Conservation (phyloP, 2,329 filamentous ascomycete species). For the Penicillium rolfsii region DNA sequence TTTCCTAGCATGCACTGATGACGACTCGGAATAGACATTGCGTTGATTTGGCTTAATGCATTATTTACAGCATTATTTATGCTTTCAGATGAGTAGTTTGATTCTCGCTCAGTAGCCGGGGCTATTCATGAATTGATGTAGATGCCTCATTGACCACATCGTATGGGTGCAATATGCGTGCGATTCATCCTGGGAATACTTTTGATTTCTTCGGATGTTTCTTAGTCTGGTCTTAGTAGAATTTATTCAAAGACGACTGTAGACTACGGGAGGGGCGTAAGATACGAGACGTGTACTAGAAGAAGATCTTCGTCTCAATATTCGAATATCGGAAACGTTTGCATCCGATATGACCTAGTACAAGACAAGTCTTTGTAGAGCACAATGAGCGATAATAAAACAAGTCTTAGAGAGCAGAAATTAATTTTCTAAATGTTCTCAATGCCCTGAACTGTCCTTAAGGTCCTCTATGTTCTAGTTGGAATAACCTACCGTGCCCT, state of each 20-base stretch:
- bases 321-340: not conserved
- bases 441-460: not conserved
- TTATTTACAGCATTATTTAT: conserved; percentile 17
- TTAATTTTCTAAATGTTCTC: not conserved
- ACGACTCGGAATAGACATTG: conserved; percentile 32
- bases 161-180: not conserved
- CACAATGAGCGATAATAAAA: not conserved
- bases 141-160: not conserved
- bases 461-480: not conserved
- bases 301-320: not conserved
- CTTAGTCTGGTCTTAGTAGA: not conserved
- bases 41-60: conserved; percentile 27
- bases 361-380: not conserved
- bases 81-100: not conserved
- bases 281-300: no score
- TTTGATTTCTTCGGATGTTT: not conserved
- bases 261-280: not conserved
- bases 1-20: conserved; percentile 32
- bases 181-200: not conserved
- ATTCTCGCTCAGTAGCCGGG: not conserved
- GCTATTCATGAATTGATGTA: not conserved
- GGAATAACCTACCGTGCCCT: not conserved
- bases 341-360: not conserved
- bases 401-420: not conserved
- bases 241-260: not conserved